A percentile compares a stretch with the other conserved stretches of the same genome.
Evolutionary conservation across 2,329 filamentous ascomycete species (phyloP).

Genomic region (Colletotrichum agaves): DNA sequence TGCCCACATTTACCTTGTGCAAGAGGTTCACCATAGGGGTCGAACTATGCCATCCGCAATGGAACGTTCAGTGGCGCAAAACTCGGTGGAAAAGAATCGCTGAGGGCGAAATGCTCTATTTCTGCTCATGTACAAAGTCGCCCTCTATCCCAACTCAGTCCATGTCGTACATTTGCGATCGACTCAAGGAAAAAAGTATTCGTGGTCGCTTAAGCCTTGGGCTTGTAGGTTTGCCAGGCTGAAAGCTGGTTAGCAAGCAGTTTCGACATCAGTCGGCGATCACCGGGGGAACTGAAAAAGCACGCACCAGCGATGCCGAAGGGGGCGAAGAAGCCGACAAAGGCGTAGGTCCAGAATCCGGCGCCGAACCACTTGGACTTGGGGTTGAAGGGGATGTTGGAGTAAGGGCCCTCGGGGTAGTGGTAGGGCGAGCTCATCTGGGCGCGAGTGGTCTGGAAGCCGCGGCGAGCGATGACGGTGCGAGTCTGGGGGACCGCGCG

Average conservation of each 20-base stretch:
- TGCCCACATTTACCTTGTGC: too few species aligned
- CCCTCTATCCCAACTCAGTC: constrained; percentile 40
- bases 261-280: background rate
- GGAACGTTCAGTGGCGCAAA: background rate
- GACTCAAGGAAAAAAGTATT: constrained; percentile 28
- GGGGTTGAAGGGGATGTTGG: constrained; percentile 97
- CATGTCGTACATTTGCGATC: constrained; percentile 35
- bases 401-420: constrained; percentile 95
- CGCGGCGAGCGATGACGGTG: constrained; percentile 82
- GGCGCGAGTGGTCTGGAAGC: constrained; percentile 90
- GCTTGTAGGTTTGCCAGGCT: constrained; percentile 65
- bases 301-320: constrained; percentile 72
- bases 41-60: too few species aligned
- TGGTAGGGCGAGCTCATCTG: constrained; percentile 93
- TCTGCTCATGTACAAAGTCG: constrained; percentile 46
- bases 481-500: constrained; percentile 71
- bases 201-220: constrained; percentile 50
- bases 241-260: constrained; percentile 39
- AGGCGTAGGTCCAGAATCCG: constrained; percentile 81
- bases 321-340: constrained; percentile 67
- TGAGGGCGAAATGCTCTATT: constrained; percentile 46
- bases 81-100: background rate
- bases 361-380: constrained; percentile 85
- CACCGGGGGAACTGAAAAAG: constrained; percentile 38
- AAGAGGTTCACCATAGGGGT: too few species aligned